These are phyloP conservation scores for Crataegus laevigata DNA, from an alignment of 306 rosid species.

Conservation along the genomic window DNA sequence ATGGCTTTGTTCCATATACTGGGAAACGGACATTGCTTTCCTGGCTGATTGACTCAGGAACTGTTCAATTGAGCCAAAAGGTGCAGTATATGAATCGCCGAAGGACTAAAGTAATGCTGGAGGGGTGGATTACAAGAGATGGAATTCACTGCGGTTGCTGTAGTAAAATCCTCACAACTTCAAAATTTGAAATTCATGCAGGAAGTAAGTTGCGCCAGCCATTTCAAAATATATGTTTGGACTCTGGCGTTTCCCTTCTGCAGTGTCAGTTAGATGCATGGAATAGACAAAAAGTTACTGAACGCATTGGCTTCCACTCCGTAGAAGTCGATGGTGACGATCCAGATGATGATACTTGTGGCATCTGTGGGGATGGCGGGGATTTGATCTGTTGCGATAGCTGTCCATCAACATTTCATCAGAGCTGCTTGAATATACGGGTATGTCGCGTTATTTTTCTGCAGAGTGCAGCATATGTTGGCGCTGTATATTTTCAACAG, in stretches of 20 bases:
- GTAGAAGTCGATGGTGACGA: constrained; percentile 73
- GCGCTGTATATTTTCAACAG: background rate
- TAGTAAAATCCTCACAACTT: constrained; percentile 86
- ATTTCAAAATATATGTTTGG: constrained; percentile 82
- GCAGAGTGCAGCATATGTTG: background rate
- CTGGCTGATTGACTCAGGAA: constrained; percentile 83
- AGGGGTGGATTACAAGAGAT: constrained; percentile 95
- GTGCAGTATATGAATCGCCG: constrained; percentile 80
- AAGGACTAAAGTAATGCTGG: constrained; percentile 65
- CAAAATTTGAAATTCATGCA: constrained; percentile 94
- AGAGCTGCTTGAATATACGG: constrained; percentile 68
- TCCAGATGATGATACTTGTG: constrained; percentile 96
- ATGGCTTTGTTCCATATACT: constrained; percentile 82
- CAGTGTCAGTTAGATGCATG: constrained; percentile 90
- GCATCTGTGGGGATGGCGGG: constrained; percentile 94
- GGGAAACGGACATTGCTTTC: constrained; percentile 90
- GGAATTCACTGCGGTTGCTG: constrained; percentile 96
- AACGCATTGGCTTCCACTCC: constrained; percentile 54
- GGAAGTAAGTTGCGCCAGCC: constrained; percentile 89
- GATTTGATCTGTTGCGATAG: constrained; percentile 95
- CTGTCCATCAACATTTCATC: constrained; percentile 97
- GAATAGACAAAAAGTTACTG: constrained; percentile 63
- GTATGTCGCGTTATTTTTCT: constrained; percentile 27
- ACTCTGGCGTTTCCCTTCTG: constrained; percentile 85
- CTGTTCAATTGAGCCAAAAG: constrained; percentile 75